These are phyloP conservation scores for Pichia pseudocactophila DNA, from an alignment of 805 yeast genomes.

Conservation along the genomic window DNA sequence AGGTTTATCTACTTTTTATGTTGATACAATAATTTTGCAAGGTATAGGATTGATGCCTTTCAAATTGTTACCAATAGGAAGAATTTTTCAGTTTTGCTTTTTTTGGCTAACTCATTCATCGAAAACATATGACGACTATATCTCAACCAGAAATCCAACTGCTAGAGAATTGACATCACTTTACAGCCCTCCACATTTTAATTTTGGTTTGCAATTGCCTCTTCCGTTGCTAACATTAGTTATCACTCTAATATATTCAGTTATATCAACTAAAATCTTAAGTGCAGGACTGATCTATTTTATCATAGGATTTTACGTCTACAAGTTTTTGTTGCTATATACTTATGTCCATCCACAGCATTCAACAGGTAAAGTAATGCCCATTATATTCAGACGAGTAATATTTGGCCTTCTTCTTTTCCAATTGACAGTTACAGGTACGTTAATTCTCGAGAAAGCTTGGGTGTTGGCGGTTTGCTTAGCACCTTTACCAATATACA, in stretches of 20 bases:
- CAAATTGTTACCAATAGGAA: conserved; percentile 73
- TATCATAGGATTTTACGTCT: conserved; percentile 76
- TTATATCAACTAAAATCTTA: conserved; percentile 79
- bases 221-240: conserved; percentile 82
- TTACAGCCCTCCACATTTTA: conserved; percentile 84
- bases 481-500: conserved; percentile 66
- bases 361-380: conserved; percentile 96
- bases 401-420: conserved; percentile 73
- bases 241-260: conserved; percentile 79
- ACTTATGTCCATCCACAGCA: conserved; percentile 94
- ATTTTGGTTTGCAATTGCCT: conserved; percentile 85
- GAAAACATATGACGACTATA: conserved; percentile 28
- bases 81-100: conserved; percentile 64
- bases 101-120: conserved; percentile 32
- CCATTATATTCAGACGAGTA: conserved; percentile 74
- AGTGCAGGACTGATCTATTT: conserved; percentile 81
- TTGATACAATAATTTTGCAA: conserved; percentile 73
- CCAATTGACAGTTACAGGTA: conserved; percentile 90
- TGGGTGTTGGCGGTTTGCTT: conserved; percentile 63
- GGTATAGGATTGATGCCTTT: conserved; percentile 89
- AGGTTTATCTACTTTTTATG: conserved; percentile 78
- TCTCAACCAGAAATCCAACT: conserved; percentile 35
- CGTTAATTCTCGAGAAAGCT: conserved; percentile 69
- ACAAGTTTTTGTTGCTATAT: conserved; percentile 82
- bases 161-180: conserved; percentile 73